phyloP scores from a whole-genome alignment of 306 rosid genomes.

The Inga laurina region DNA sequence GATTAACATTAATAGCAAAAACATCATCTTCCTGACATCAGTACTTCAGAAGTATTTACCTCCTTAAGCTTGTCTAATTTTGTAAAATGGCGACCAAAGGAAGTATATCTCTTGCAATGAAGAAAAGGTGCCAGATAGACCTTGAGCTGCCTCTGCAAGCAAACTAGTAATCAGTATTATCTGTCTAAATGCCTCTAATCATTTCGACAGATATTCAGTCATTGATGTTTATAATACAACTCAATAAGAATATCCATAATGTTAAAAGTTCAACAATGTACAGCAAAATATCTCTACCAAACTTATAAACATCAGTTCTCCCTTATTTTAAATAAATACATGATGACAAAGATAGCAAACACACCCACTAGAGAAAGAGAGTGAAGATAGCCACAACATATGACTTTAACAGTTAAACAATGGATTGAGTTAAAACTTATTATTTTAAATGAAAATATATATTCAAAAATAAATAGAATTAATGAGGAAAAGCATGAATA shows the following conservation, averaged over 20 bases:
- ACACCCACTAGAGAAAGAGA: neutral
- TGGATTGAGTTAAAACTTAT: neutral
- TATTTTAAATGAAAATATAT: neutral
- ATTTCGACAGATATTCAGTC: conserved; percentile 10
- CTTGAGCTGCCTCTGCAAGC: conserved; percentile 52
- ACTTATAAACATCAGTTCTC: neutral
- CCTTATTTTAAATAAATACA: neutral
- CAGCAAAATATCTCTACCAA: neutral
- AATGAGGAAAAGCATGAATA: neutral
- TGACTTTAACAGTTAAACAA: neutral
- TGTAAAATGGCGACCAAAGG: conserved; percentile 80
- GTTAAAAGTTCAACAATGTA: neutral
- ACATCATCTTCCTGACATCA: neutral
- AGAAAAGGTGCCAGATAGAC: conserved; percentile 66
- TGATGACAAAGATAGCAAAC: neutral
- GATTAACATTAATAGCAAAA: neutral
- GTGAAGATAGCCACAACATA: neutral
- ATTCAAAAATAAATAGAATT: neutral
- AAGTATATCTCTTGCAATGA: conserved; percentile 60
- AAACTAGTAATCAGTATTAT: conserved; percentile 16
- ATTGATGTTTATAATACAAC: conserved; percentile 7
- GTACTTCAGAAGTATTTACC: conserved; percentile 40
- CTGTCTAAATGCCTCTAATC: neutral
- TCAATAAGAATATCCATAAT: neutral
- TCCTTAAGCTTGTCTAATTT: conserved; percentile 56